phyloP scores from a whole-genome alignment of 1,284 basidiomycete genomes.

The Megacollybia platyphylla region DNA sequence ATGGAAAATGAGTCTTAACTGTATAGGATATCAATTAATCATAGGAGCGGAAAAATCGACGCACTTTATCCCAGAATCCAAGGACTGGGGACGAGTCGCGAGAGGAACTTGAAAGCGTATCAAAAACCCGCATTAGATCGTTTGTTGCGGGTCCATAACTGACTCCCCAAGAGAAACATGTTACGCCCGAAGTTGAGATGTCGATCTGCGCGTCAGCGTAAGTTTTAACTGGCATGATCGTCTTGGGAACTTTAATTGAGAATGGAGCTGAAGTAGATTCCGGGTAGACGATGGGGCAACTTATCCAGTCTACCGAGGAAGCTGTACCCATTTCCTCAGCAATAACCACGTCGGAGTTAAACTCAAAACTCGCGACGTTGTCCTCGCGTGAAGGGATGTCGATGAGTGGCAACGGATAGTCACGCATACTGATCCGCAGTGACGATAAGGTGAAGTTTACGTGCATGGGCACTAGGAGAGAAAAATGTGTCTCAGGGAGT shows the following conservation, averaged over 20 bases:
- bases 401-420: slow-evolving; percentile 48
- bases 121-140: slow-evolving; percentile 78
- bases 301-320: slow-evolving; percentile 62
- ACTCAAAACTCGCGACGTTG: slow-evolving; percentile 38
- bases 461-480: slow-evolving; percentile 78
- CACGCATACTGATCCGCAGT: slow-evolving; percentile 59
- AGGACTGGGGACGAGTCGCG: slow-evolving; percentile 79
- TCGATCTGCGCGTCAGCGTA: slow-evolving; percentile 73
- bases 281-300: slow-evolving; percentile 48
- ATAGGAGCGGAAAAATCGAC: slow-evolving; percentile 3
- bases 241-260: slow-evolving; percentile 71
- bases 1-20: slow-evolving; percentile 79
- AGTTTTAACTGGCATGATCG: slow-evolving; percentile 91
- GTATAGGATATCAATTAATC: slow-evolving; percentile 7
- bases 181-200: slow-evolving; percentile 53
- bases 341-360: slow-evolving; percentile 76
- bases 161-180: slow-evolving; percentile 82
- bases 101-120: slow-evolving; percentile 71
- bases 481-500: slow-evolving; percentile 66
- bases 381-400: slow-evolving; percentile 22
- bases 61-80: slow-evolving; percentile 90
- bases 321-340: slow-evolving; percentile 80
- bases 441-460: slow-evolving; percentile 60
- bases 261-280: slow-evolving; percentile 47
- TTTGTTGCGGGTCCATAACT: slow-evolving; percentile 83